These are phyloP conservation scores for Solanum neorickii DNA, from an alignment of 257 asterid species.

Conservation along the genomic window DNA sequence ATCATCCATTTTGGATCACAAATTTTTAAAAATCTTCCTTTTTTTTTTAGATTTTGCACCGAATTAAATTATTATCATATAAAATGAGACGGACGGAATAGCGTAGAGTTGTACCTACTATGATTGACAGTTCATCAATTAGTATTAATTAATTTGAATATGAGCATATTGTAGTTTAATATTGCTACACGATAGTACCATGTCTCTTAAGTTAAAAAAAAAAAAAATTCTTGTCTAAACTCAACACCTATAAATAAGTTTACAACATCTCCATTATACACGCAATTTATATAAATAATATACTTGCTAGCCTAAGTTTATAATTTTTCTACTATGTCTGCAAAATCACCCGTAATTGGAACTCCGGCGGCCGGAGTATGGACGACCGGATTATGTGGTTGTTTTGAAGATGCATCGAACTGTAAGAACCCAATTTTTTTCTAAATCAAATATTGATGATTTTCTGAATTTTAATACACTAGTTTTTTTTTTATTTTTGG, in stretches of 20 bases:
- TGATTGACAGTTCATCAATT: neutral
- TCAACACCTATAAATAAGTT: neutral
- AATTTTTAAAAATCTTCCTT: too few relatives aligned
- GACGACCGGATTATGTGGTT: conserved; percentile 13
- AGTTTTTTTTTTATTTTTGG: neutral
- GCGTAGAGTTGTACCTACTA: neutral
- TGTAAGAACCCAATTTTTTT: neutral
- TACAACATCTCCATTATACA: neutral
- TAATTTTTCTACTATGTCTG: neutral
- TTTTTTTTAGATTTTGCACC: rapidly evolving
- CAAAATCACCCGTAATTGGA: neutral
- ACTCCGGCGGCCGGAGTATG: conserved; percentile 1
- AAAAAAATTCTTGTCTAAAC: neutral
- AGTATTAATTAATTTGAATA: neutral
- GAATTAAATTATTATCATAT: too few relatives aligned
- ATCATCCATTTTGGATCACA: too few relatives aligned
- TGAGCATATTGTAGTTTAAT: neutral
- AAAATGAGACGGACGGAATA: neutral
- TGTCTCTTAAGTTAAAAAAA: neutral
- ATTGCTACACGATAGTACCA: neutral
- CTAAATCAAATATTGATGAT: neutral
- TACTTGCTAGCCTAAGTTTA: neutral
- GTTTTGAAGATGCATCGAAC: conserved; percentile 16
- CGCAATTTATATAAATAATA: neutral
- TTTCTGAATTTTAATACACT: neutral